Evolutionary conservation across 2,329 filamentous ascomycete genomes (phyloP), one percentile per base, ranked within the genome.

Genomic region (Massarina eburnea): DNA sequence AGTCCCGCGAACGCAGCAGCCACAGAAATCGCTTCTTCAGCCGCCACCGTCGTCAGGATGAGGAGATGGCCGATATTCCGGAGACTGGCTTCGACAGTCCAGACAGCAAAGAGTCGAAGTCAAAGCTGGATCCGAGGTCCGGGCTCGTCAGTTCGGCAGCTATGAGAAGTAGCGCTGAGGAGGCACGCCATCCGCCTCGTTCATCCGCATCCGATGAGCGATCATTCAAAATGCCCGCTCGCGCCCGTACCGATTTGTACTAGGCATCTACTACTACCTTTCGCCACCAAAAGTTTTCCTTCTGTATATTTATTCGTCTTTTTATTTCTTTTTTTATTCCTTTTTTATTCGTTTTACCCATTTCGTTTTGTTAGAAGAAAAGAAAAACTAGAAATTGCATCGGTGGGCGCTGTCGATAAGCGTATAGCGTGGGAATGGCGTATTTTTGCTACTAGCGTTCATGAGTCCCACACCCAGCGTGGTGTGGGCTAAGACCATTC

Each of bases 21-120:
- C 80, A 82, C 46, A 76, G 79, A 6, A 84, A 84, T 51, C 76
- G 83, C 2, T 86, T 86, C 71, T 82, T 87, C 66, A 71, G 76
- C 27, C 76, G 81, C n/a, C 48, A 48, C 33, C 58, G 54, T 9
- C 47, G 56, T 9, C 65, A 59, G 24, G 66, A 73, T 8, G 72
- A 77, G 48, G 55, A 78, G 45, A 73, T 77, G 51, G 75, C 70
- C 8, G 72, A 73, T 46, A 76, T 78, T 20, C 73, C 73, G 0
- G 75, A 77, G 36, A 51, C 43, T 32, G 56, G 59, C 2, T 40
- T 45, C 20, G 54, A 57, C 6, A 55, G 53, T 17, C 51, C 57
- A 10, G 54, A 56, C 1, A 49, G 44, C 34, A 52, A 51, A 5
- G 71, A 15, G 15, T n/a, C 74, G 41, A 70, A 5, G 15, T 4